Evolutionary conservation across 306 rosid species (phyloP).

Genomic region (Vigna unguiculata): DNA sequence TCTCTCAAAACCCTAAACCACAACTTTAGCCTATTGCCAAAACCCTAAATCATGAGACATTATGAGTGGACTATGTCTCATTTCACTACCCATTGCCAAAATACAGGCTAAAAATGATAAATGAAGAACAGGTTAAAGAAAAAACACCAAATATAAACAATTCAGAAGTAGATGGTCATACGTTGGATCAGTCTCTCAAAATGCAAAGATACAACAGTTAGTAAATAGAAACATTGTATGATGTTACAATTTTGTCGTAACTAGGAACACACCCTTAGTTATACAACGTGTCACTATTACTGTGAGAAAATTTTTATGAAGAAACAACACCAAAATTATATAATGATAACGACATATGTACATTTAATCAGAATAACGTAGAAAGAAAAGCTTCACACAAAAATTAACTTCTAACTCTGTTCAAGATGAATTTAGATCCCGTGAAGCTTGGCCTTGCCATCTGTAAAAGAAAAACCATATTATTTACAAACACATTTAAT

Average conservation of each 20-base stretch:
- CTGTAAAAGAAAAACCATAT: slow-evolving; percentile 57
- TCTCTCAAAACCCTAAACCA: no score
- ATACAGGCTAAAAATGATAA: no score
- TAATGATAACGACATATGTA: slow-evolving; percentile 61
- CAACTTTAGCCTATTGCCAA: no score
- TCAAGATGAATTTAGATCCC: slow-evolving; percentile 73
- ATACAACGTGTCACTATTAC: slow-evolving; percentile 52
- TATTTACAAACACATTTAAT: slow-evolving; percentile 24
- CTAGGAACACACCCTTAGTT: slow-evolving; percentile 50
- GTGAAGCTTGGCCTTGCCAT: slow-evolving; percentile 91
- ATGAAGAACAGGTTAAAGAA: neutral
- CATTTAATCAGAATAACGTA: slow-evolving; percentile 55
- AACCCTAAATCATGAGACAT: no score
- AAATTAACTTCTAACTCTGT: slow-evolving; percentile 36
- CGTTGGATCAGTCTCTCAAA: neutral
- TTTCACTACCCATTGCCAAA: no score
- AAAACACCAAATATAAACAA: neutral
- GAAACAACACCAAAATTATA: slow-evolving; percentile 5
- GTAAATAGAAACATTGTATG: slow-evolving; percentile 32
- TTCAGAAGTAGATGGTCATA: neutral
- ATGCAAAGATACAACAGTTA: slow-evolving; percentile 29
- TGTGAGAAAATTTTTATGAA: slow-evolving; percentile 44
- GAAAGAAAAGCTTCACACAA: slow-evolving; percentile 48
- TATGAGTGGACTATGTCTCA: no score
- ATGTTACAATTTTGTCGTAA: slow-evolving; percentile 51